Percentiles rank a stretch among this genome's conserved stretches.
phyloP scores from a whole-genome alignment of 176 grass and related monocot species.

The Oropetium thomaeum region DNA sequence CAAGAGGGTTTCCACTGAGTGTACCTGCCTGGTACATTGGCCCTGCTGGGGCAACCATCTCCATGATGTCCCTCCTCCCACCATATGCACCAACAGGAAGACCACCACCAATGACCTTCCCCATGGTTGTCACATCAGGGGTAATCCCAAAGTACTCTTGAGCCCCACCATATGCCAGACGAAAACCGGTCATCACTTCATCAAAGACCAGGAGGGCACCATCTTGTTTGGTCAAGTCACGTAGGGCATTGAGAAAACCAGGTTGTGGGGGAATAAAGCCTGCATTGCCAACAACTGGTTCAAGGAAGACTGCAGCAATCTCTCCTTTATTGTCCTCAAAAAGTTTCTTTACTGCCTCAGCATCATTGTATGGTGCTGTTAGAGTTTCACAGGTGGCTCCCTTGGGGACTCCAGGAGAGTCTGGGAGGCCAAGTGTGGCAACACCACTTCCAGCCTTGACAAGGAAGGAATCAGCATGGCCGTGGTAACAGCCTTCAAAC shows the following conservation, averaged over 20 bases:
- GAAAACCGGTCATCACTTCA: constrained; percentile 99
- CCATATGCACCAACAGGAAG: constrained; percentile 97
- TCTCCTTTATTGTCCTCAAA: constrained; percentile 84
- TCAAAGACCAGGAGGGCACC: constrained; percentile 91
- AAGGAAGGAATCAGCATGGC: constrained; percentile 93
- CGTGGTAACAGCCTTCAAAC: constrained; percentile 99
- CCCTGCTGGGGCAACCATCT: constrained; percentile 91
- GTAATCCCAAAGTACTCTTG: constrained; percentile 97
- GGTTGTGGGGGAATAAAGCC: constrained; percentile 78
- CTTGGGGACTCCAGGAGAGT: constrained; percentile 93
- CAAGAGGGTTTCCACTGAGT: constrained; percentile 94
- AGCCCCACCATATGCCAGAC: constrained; percentile 86
- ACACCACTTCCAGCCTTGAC: constrained; percentile 98
- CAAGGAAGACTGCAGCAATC: constrained; percentile 86
- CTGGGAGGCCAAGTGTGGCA: constrained; percentile 93
- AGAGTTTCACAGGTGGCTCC: constrained; percentile 71
- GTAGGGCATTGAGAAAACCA: constrained; percentile 67
- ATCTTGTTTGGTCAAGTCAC: constrained; percentile 78
- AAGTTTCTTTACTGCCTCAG: constrained; percentile 58
- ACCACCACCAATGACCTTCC: constrained; percentile 90
- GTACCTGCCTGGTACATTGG: constrained; percentile 99
- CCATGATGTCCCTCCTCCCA: constrained; percentile 94
- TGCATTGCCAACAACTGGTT: constrained; percentile 94
- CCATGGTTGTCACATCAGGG: constrained; percentile 88
- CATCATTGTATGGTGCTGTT: constrained; percentile 85